Conservation (phyloP, 257 asterid species). For the Linaria vulgaris region DNA sequence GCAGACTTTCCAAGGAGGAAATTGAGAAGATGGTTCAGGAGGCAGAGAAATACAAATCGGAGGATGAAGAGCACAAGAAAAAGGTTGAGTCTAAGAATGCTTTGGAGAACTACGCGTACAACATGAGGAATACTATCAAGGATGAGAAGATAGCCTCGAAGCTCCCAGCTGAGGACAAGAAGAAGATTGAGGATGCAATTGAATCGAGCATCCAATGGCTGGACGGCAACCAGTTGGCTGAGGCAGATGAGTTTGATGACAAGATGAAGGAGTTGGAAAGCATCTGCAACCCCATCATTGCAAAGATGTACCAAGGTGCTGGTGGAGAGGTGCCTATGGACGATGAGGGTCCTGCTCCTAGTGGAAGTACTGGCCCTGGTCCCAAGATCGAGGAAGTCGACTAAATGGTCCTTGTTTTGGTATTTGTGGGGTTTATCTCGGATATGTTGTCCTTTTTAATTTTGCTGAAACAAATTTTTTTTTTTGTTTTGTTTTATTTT, state of each 20-base stretch:
- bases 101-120: slow-evolving; percentile 54
- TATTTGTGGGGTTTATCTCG: not conserved
- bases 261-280: slow-evolving; percentile 51
- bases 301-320: slow-evolving; percentile 57
- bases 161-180: slow-evolving; percentile 50
- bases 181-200: slow-evolving; percentile 57
- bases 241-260: slow-evolving; percentile 43
- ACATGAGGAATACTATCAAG: slow-evolving; percentile 68
- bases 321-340: slow-evolving; percentile 58
- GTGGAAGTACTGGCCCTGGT: slow-evolving; percentile 42
- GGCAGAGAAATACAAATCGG: slow-evolving; percentile 65
- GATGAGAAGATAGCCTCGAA: slow-evolving; percentile 57
- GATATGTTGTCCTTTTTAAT: not conserved
- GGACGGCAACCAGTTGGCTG: slow-evolving; percentile 41
- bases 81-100: slow-evolving; percentile 60
- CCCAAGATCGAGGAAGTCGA: slow-evolving; percentile 71
- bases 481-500: not conserved
- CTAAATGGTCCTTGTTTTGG: slow-evolving; percentile 24
- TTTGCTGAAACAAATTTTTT: not conserved
- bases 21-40: slow-evolving; percentile 73
- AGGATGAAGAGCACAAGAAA: slow-evolving; percentile 68
- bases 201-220: slow-evolving; percentile 45
- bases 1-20: slow-evolving; percentile 61
- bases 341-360: slow-evolving; percentile 47
- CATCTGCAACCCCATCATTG: slow-evolving; percentile 51